Evolutionary conservation across 176 grass and related monocot species (phyloP).

Genomic region (Triticum urartu): DNA sequence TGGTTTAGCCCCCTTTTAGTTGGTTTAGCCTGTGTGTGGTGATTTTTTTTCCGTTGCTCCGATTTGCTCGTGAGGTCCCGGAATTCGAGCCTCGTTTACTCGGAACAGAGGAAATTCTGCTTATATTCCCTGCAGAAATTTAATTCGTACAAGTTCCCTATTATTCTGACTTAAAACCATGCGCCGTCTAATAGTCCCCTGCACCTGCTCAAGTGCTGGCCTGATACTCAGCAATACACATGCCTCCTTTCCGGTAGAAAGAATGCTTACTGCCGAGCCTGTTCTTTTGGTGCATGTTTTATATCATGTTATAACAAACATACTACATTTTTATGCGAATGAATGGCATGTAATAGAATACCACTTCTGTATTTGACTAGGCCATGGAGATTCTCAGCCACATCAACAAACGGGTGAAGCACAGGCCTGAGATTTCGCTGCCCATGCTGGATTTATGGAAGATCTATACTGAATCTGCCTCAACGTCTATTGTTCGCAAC

Average conservation of each 20-base stretch:
- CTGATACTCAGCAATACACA: not conserved
- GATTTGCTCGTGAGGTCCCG: not conserved
- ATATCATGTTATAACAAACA: not conserved
- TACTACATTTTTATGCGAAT: not conserved
- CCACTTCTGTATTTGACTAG: constrained; percentile 26
- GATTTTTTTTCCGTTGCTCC: not conserved
- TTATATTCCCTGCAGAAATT: not conserved
- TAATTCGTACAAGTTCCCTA: not conserved
- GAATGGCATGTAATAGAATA: not conserved
- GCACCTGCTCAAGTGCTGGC: not conserved
- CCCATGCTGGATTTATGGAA: constrained; percentile 90
- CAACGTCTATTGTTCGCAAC: constrained; percentile 64
- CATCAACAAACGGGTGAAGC: constrained; percentile 92
- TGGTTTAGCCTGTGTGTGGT: not conserved
- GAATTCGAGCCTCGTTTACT: not conserved
- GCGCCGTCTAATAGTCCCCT: not conserved
- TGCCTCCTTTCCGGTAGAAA: not conserved
- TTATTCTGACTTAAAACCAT: not conserved
- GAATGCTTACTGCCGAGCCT: not conserved
- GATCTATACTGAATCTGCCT: constrained; percentile 67
- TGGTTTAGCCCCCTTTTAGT: not conserved
- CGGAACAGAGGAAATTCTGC: not conserved
- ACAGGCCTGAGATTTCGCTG: constrained; percentile 62
- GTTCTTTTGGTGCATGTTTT: not conserved
- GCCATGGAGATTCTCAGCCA: constrained; percentile 94